These are phyloP conservation scores for Phytophthora idaei DNA, from an alignment of 352 stramenopile species.

Conservation along the genomic window DNA sequence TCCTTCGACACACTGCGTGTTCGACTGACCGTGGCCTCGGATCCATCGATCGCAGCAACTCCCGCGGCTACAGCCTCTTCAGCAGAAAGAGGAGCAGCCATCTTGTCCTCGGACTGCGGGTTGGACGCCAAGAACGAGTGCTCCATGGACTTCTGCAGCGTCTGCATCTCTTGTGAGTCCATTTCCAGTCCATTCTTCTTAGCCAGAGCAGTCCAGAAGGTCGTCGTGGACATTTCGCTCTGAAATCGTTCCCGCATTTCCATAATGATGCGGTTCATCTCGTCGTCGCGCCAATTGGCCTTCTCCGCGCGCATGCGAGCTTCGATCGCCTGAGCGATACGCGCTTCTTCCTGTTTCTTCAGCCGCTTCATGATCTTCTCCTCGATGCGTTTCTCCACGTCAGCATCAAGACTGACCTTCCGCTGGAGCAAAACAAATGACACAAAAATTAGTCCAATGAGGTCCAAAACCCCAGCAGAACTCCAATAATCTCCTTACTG, in stretches of 20 bases:
- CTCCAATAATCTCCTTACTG: constrained; percentile 29
- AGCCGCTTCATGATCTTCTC: constrained; percentile 87
- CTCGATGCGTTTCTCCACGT: constrained; percentile 84
- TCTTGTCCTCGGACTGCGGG: constrained; percentile 76
- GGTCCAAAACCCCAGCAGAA: background rate
- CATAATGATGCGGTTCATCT: constrained; percentile 92
- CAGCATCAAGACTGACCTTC: constrained; percentile 75
- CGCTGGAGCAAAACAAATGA: constrained; percentile 18
- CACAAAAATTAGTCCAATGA: constrained; percentile 21
- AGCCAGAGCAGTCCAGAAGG: constrained; percentile 63
- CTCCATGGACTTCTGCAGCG: constrained; percentile 55
- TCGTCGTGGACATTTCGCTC: constrained; percentile 73
- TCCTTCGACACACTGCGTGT: constrained; percentile 71
- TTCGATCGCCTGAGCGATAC: constrained; percentile 85
- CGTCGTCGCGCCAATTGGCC: constrained; percentile 86
- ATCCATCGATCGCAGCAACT: constrained; percentile 32
- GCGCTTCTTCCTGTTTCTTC: constrained; percentile 89
- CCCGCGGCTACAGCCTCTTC: constrained; percentile 20
- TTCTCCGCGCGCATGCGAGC: constrained; percentile 83
- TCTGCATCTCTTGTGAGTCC: constrained; percentile 49
- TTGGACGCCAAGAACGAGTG: constrained; percentile 58
- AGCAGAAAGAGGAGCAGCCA: constrained; percentile 33
- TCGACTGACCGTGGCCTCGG: constrained; percentile 28
- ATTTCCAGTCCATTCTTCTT: constrained; percentile 67
- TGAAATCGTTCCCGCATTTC: constrained; percentile 89